Base-by-base conservation (phyloP, 2,329 filamentous ascomycete species). In the Penicillium sp. region DNA sequence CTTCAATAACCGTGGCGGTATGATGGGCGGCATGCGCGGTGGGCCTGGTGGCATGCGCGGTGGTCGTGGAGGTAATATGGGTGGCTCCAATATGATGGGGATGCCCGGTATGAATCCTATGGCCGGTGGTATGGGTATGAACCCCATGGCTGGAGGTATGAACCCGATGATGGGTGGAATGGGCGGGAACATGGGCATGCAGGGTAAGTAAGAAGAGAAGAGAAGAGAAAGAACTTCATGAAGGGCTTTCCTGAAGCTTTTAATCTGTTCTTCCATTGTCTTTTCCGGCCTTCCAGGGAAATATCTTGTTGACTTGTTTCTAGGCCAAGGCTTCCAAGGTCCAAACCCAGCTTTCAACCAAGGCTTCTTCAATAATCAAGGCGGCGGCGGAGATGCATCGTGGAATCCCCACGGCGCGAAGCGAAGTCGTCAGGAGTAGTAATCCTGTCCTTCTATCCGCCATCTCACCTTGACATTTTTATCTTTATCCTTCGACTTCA, bases 381-480 rank as follows among this genome's bases (percentile, higher is more conserved):
- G 53, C n/a, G 49, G 46, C 9, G 37, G 74, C 29, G 77, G 77
- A 42, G 80, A 85, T 55, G 86, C 87, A 53, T 85, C 85, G 74
- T 89, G 89, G 80, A 93, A 93, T 67, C 90, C 90, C 6, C 90
- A 93, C 64, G 89, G 89, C 27, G 86, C 87, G 3, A 94, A 94
- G 77, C 82, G 90, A 62, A 87, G 89, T 62, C 83, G 90, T 59
- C 89, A 89, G 57, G 90, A 92, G 64, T 84, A 76, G 52, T 7
- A 6, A 37, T 18, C 33, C 31, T 15, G 6, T 6, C 18, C 18
- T 18, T 37, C n/a, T 18, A 7, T n/a, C 20, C n/a, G 23, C 29
- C 25, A 11, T 42, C 14, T 35, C 22, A 35, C 29, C 29, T 54
- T 51, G 35, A 51, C 15, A 22, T 44, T 55, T 27, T 15, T 31